Evolutionary conservation across 108 stramenopile genomes (phyloP).

Genomic region (Seminavis robusta): DNA sequence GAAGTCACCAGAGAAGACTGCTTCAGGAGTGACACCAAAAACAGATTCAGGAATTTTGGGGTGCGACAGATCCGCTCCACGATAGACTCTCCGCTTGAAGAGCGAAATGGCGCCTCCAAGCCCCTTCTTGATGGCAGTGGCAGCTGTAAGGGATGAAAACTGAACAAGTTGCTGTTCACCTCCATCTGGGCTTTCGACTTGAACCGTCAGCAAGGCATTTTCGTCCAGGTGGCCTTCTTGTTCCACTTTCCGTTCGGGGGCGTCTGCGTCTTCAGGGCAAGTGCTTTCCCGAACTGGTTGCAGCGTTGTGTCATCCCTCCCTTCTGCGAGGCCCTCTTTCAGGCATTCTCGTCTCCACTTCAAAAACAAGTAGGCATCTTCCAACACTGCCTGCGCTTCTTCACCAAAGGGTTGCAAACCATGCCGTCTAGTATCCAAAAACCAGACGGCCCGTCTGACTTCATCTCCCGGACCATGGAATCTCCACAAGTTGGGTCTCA

Average conservation of each 20-base stretch:
- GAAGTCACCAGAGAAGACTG: no score
- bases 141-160: slow-evolving; percentile 48
- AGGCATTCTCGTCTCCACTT: no score
- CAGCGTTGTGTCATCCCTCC: background rate
- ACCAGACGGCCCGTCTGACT: slow-evolving; percentile 53
- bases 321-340: no score
- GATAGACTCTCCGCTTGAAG: slow-evolving; percentile 64
- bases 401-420: slow-evolving; percentile 70
- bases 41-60: no score
- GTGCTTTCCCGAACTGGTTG: background rate
- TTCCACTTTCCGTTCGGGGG: background rate
- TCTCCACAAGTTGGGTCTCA: slow-evolving; percentile 64
- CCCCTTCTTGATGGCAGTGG: slow-evolving; percentile 59
- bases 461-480: slow-evolving; percentile 60
- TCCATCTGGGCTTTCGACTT: slow-evolving; percentile 57
- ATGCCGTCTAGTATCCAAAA: slow-evolving; percentile 51
- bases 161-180: slow-evolving; percentile 52
- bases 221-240: slow-evolving; percentile 2
- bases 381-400: slow-evolving; percentile 41
- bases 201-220: slow-evolving; percentile 42
- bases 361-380: slow-evolving; percentile 67
- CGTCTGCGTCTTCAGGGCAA: no score
- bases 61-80: slow-evolving; percentile 33
- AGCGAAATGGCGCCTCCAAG: slow-evolving; percentile 50
- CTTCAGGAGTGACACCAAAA: no score